These are phyloP conservation scores for Kalmanozyma brasiliensis DNA, from an alignment of 1,284 basidiomycete genomes.

Conservation along the genomic window DNA sequence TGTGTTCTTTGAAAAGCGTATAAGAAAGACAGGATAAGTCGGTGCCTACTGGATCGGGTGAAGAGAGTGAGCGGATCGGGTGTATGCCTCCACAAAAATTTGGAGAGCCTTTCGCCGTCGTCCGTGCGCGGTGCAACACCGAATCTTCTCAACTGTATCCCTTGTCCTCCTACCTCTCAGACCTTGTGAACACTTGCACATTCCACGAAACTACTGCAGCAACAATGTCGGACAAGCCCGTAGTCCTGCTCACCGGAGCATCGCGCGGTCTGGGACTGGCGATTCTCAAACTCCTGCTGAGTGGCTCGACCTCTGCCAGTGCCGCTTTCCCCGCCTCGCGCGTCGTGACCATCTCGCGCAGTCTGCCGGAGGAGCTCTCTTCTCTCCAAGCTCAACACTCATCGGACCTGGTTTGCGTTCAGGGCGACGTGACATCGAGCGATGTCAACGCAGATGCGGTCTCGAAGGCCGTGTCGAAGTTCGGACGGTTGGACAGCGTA, in stretches of 20 bases:
- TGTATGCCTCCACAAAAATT: slow-evolving; percentile 4
- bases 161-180: background rate
- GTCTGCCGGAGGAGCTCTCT: slow-evolving; percentile 75
- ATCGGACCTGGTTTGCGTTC: slow-evolving; percentile 68
- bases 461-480: slow-evolving; percentile 73
- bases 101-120: background rate
- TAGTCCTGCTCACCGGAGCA: slow-evolving; percentile 63
- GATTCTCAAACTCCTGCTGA: slow-evolving; percentile 75
- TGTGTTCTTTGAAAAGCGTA: too few species aligned
- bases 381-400: slow-evolving; percentile 70
- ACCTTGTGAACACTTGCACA: background rate
- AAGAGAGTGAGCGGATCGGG: too few species aligned
- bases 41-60: too few species aligned
- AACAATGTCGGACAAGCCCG: slow-evolving; percentile 42
- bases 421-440: slow-evolving; percentile 76
- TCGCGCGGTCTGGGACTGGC: slow-evolving; percentile 81
- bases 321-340: slow-evolving; percentile 67
- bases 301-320: slow-evolving; percentile 21
- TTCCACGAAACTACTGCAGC: too few species aligned
- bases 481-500: slow-evolving; percentile 77
- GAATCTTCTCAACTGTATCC: background rate
- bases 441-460: slow-evolving; percentile 74
- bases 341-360: slow-evolving; percentile 81
- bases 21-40: too few species aligned
- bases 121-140: slow-evolving; percentile 8